phyloP scores from a whole-genome alignment of 306 rosid genomes.

The Hippophae gyantsensis region DNA sequence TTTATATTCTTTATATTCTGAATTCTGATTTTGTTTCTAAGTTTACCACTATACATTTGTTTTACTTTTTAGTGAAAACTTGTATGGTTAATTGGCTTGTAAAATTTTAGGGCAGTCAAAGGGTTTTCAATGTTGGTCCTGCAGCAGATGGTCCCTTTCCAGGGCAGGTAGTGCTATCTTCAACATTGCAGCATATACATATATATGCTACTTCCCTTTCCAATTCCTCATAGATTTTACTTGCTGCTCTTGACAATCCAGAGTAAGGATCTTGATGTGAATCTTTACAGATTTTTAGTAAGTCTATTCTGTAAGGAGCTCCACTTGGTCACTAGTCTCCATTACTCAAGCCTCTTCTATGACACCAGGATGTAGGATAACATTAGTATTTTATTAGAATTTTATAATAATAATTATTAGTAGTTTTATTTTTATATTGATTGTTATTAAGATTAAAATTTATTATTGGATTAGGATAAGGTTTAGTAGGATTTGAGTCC shows the following conservation, averaged over 20 bases:
- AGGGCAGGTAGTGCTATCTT: conserved; percentile 26
- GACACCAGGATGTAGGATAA: too few relatives aligned
- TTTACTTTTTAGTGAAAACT: background rate
- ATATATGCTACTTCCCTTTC: conserved; percentile 21
- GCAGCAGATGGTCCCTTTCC: conserved; percentile 37
- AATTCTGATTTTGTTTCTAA: too few relatives aligned
- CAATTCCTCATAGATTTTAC: conserved; percentile 11
- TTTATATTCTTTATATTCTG: background rate
- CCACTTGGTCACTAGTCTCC: conserved; percentile 56
- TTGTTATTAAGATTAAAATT: too few relatives aligned
- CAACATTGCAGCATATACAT: conserved; percentile 67
- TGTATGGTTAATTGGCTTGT: conserved; percentile 17
- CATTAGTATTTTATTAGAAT: too few relatives aligned
- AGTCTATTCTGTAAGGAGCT: conserved; percentile 41
- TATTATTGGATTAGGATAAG: too few relatives aligned
- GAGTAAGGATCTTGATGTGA: conserved; percentile 14
- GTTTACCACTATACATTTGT: background rate
- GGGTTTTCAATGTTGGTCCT: conserved; percentile 38
- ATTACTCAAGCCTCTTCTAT: conserved; percentile 48
- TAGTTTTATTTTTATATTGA: too few relatives aligned
- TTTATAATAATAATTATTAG: too few relatives aligned
- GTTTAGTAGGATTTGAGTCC: too few relatives aligned
- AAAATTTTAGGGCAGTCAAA: conserved; percentile 50
- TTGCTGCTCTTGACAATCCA: conserved; percentile 2
- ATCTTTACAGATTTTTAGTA: conserved; percentile 54